Conservation (phyloP, 768 basidiomycete species). For the Xerocomus spinulosus region DNA sequence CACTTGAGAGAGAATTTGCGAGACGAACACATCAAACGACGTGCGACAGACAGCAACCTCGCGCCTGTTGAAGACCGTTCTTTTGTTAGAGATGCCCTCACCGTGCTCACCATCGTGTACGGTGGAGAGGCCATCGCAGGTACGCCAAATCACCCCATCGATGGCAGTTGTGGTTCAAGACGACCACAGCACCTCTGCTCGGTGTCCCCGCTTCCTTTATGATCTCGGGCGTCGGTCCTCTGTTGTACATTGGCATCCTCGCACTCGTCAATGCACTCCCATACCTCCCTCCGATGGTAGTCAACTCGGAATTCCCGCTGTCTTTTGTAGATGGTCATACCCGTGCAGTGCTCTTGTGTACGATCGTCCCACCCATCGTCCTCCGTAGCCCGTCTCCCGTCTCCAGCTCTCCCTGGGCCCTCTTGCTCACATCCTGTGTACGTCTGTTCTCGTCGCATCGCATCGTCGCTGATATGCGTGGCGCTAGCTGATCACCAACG, state of each 20-base stretch:
- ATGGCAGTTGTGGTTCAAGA: neutral
- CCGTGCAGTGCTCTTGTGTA: constrained; percentile 74
- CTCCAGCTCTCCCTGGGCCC: constrained; percentile 67
- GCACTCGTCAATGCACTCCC: constrained; percentile 61
- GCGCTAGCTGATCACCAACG: constrained; percentile 63
- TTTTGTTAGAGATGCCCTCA: constrained; percentile 51
- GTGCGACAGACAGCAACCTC: constrained; percentile 29
- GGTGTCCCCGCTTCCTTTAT: constrained; percentile 75
- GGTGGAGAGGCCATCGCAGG: constrained; percentile 73
- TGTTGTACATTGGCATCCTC: constrained; percentile 58
- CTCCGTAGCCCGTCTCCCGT: constrained; percentile 48
- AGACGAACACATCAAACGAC: constrained; percentile 39
- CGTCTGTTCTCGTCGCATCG: no score
- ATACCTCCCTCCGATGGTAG: constrained; percentile 38
- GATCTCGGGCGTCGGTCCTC: constrained; percentile 60
- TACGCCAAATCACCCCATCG: constrained; percentile 30
- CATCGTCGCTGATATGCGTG: no score
- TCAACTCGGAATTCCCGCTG: constrained; percentile 64
- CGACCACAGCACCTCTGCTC: constrained; percentile 51
- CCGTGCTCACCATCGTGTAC: constrained; percentile 66
- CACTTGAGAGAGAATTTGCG: constrained; percentile 55
- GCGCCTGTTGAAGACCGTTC: constrained; percentile 45
- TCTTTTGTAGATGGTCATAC: constrained; percentile 74
- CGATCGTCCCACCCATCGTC: constrained; percentile 68
- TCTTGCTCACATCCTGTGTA: constrained; percentile 70